These are phyloP conservation scores for Ambrosia trifida DNA, from an alignment of 129 eudicot species.

Conservation along the genomic window DNA sequence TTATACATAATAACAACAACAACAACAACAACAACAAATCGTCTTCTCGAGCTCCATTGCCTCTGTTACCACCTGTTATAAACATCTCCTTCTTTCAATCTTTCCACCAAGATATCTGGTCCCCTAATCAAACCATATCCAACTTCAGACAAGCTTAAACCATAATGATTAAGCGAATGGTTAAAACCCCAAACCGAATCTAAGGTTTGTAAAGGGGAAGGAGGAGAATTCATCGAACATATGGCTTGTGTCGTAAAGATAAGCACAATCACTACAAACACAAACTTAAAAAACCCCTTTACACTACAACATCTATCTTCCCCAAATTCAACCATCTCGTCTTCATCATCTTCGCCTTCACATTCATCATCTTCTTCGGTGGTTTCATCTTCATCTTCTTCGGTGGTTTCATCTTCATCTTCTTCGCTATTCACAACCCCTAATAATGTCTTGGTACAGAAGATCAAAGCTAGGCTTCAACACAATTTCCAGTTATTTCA, in stretches of 20 bases:
- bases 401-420: no score
- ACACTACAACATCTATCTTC: constrained; percentile 46
- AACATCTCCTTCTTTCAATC: not conserved
- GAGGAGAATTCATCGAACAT: constrained; percentile 48
- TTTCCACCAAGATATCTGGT: constrained; percentile 11
- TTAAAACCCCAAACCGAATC: constrained; percentile 9
- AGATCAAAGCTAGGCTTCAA: constrained; percentile 47
- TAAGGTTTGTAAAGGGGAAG: constrained; percentile 10
- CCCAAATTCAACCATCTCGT: constrained; percentile 32
- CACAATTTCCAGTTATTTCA: constrained; percentile 30
- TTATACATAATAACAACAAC: no score
- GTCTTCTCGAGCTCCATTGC: no score
- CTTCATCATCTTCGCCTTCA: constrained; percentile 39
- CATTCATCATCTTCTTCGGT: no score
- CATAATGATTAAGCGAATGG: constrained; percentile 24
- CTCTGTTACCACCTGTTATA: no score
- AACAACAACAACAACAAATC: no score
- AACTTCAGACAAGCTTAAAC: constrained; percentile 30
- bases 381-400: constrained; percentile 22
- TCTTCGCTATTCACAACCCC: no score
- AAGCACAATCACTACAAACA: constrained; percentile 45
- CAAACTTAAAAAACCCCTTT: constrained; percentile 39
- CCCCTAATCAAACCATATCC: constrained; percentile 11
- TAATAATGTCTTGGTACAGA: constrained; percentile 67
- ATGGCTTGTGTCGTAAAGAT: constrained; percentile 38